Base-by-base conservation (phyloP, 2,329 filamentous ascomycete genomes). In the Cytospora piceae region DNA sequence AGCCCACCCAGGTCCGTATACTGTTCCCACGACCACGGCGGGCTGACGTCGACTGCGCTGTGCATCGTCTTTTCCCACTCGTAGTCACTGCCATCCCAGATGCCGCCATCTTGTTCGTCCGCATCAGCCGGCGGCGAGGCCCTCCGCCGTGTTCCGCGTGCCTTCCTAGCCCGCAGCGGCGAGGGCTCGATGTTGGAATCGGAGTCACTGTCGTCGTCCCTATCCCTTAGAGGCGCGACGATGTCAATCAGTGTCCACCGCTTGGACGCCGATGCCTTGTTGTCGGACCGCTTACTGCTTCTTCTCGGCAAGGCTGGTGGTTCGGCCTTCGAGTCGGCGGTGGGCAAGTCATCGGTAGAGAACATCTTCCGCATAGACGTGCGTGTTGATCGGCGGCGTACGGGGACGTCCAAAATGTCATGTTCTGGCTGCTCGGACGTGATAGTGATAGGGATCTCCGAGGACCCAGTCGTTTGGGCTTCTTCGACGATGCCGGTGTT, bases 1-100 rank as follows among this genome's bases (percentile, higher is more conserved):
- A 68, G 42, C 22, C 67, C 67, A 20, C 67, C 67, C n/a, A 68
- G 20, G 22, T 68, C 67, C 3, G 67, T 31, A 49, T 61, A 68
- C 24, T 68, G 67, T 12, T 68, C 67, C 67, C 67, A 68, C 11
- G 53, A 60, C 34, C 63, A 65, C 6, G 67, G 67, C 15, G 61
- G 59, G 15, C 59, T 61, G 17, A 64, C 64, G 3, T 31, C 61
- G 17, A 22, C 31, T 9, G 53, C 37, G 42, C 32, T 61, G 29
- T 63, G 39, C 59, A 68, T 31, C 20, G 42, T 31, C 52, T 27
- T 53, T 55, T 63, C 60, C 64, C 64, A 64, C 52, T 67, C 64
- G 15, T 49, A 20, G 46, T 63, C 42, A 14, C 57, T 58, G 1
- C 61, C 56, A 29, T 61, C 64, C 37, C 51, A 55, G n/a, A 32